Percentiles rank a stretch among this genome's conserved stretches.
Evolutionary conservation across 2,329 filamentous ascomycete genomes (phyloP).

Genomic region (Teratosphaeria viscida): DNA sequence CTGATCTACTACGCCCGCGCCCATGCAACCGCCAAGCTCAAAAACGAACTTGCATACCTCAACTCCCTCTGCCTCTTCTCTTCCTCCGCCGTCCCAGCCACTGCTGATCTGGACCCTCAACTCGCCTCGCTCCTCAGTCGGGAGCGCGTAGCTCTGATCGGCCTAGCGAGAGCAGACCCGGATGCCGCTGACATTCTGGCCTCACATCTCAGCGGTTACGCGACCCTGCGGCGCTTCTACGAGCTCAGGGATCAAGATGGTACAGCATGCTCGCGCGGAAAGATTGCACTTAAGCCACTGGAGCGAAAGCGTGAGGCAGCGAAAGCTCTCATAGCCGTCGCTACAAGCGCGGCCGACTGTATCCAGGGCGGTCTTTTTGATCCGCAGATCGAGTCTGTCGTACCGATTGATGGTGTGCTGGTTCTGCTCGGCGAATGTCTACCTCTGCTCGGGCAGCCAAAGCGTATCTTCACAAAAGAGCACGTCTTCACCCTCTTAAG

Average conservation of each 20-base stretch:
- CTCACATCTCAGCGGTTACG: conserved; percentile 81
- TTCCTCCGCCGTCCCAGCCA: conserved; percentile 67
- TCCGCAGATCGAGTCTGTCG: conserved; percentile 65
- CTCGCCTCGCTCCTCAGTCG: conserved; percentile 60
- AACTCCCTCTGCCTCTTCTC: conserved; percentile 81
- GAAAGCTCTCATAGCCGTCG: conserved; percentile 66
- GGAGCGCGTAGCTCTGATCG: conserved; percentile 60
- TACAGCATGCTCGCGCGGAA: neutral
- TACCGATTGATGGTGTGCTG: conserved; percentile 79
- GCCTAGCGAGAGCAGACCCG: conserved; percentile 62
- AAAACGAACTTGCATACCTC: conserved; percentile 74
- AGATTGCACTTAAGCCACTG: conserved; percentile 39
- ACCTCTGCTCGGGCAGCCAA: conserved; percentile 56
- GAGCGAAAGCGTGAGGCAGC: conserved; percentile 60
- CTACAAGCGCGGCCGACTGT: conserved; percentile 76
- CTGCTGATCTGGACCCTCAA: conserved; percentile 60
- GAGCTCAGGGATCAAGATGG: conserved; percentile 67
- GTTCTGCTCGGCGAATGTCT: conserved; percentile 75
- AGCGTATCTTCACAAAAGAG: conserved; percentile 15
- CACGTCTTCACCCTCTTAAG: conserved; percentile 19
- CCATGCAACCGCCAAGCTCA: conserved; percentile 67
- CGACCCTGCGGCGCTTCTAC: conserved; percentile 82
- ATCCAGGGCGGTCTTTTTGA: conserved; percentile 88
- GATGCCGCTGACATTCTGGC: conserved; percentile 77
- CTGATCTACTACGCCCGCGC: conserved; percentile 86